A percentile compares a stretch with the other conserved stretches of the same genome.
These are phyloP conservation scores for Byssochlamys sp. DNA, from an alignment of 2,329 filamentous ascomycete species.

Conservation along the genomic window DNA sequence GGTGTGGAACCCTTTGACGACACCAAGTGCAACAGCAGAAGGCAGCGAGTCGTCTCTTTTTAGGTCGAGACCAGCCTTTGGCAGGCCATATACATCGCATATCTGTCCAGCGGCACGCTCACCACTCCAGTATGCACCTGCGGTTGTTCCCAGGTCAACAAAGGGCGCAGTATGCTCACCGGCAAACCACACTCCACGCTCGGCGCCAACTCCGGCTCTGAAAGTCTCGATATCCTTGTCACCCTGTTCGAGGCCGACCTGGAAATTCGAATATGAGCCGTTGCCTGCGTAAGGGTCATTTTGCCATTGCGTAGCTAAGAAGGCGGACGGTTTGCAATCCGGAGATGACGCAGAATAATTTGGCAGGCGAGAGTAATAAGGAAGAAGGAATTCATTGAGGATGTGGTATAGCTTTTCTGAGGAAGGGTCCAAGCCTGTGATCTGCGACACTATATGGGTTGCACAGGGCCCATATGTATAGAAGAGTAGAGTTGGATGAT, in stretches of 20 bases:
- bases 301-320: conserved; percentile 67
- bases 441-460: conserved; percentile 27
- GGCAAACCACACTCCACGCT: conserved; percentile 69
- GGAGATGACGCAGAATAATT: conserved; percentile 49
- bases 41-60: conserved; percentile 25
- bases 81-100: conserved; percentile 19
- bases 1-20: background rate
- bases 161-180: conserved; percentile 79
- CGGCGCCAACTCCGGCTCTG: conserved; percentile 40
- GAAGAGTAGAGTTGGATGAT: conserved; percentile 77
- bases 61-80: conserved; percentile 12
- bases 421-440: conserved; percentile 22
- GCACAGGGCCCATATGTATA: conserved; percentile 44
- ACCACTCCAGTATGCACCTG: conserved; percentile 86
- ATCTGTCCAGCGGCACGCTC: conserved; percentile 61
- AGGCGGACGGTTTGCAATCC: conserved; percentile 53
- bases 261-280: conserved; percentile 80
- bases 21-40: conserved; percentile 9
- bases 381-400: conserved; percentile 59
- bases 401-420: conserved; percentile 44
- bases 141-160: conserved; percentile 76
- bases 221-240: conserved; percentile 61
- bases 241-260: conserved; percentile 59
- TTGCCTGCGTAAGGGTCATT: conserved; percentile 69
- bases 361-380: conserved; percentile 68